Evolutionary conservation across 2,329 filamentous ascomycete genomes (phyloP), one percentile per base, ranked within the genome.

Genomic region (Xylaria sp.): DNA sequence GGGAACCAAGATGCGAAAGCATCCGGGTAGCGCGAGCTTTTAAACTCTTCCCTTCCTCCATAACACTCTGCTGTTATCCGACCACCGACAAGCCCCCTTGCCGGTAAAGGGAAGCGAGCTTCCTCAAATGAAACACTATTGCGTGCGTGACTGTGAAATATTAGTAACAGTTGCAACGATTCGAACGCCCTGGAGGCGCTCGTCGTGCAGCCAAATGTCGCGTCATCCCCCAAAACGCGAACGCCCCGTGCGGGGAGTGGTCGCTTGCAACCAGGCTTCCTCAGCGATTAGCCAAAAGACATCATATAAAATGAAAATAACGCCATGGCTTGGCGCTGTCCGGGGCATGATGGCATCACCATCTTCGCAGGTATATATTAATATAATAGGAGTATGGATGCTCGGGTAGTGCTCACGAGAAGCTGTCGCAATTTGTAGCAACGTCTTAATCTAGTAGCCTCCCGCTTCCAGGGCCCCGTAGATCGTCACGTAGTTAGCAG

Each of bases 241-340:
- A 55, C 57, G 66, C 63, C 71, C 70, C 57, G 48, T 73, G 74
- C 69, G 73, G 74, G 74, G 73, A 63, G 65, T 28, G 65, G 18
- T 64, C 46, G 63, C 74, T 67, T 75, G 69, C 69, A 65, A 70
- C 54, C 60, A 69, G 73, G 65, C 71, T 69, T 61, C 31, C 48
- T 56, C 66, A 28, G 18, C 20, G 59, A 67, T 66, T 65, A 65
- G 55, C 65, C 56, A 67, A 73, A 76, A 70, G 34, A 58, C 74
- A 76, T 71, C 75, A 76, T 76, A 73, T 50, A 73, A 73, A 72
- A 74, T 73, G 65, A 71, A 76, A 76, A 77, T 77, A 77, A 76
- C 75, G 76, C 64, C 75, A 77, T 77, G 66, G 67, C 76, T 77
- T 77, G 76, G 76, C 76, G 63, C 57, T 28, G 55, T 69, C 58